These are phyloP conservation scores for Reutealis trisperma DNA, from an alignment of 345 rosid species.

Conservation along the genomic window DNA sequence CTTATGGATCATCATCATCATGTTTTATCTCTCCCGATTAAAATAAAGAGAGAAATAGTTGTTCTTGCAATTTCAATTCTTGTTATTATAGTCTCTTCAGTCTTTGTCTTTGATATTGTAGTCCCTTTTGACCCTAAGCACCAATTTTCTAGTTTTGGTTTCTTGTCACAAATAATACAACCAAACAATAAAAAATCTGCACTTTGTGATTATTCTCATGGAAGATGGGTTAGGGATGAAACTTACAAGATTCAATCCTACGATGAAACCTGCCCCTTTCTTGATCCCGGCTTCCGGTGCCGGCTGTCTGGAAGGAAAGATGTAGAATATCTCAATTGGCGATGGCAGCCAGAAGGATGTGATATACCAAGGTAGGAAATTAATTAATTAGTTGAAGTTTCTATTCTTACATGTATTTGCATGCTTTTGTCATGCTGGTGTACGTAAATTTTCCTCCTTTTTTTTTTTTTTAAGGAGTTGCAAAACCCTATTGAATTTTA, in stretches of 20 bases:
- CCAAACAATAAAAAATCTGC: neutral
- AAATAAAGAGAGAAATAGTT: slow-evolving; percentile 38
- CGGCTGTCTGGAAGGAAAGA: slow-evolving; percentile 62
- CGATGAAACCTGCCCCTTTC: slow-evolving; percentile 69
- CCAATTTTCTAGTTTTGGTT: slow-evolving; percentile 6
- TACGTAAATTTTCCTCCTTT: neutral
- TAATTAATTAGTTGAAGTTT: too few species aligned
- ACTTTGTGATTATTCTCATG: slow-evolving; percentile 58
- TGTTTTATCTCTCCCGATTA: slow-evolving; percentile 23
- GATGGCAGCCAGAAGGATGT: slow-evolving; percentile 86
- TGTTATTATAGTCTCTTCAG: slow-evolving; percentile 39
- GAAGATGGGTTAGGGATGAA: slow-evolving; percentile 66
- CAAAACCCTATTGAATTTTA: too few species aligned
- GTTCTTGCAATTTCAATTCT: slow-evolving; percentile 29
- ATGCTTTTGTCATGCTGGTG: neutral
- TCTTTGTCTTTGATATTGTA: slow-evolving; percentile 15
- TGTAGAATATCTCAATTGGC: slow-evolving; percentile 65
- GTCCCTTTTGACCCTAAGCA: slow-evolving; percentile 9
- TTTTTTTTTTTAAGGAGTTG: too few species aligned
- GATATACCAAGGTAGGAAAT: slow-evolving; percentile 65
- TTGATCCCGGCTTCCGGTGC: slow-evolving; percentile 82
- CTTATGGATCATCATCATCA: slow-evolving; percentile 42
- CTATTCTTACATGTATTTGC: neutral
- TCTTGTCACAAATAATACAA: slow-evolving; percentile 6
- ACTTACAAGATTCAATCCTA: slow-evolving; percentile 33